Evolutionary conservation across 768 basidiomycete species (phyloP).

Genomic region (Stropharia rugosoannulata): DNA sequence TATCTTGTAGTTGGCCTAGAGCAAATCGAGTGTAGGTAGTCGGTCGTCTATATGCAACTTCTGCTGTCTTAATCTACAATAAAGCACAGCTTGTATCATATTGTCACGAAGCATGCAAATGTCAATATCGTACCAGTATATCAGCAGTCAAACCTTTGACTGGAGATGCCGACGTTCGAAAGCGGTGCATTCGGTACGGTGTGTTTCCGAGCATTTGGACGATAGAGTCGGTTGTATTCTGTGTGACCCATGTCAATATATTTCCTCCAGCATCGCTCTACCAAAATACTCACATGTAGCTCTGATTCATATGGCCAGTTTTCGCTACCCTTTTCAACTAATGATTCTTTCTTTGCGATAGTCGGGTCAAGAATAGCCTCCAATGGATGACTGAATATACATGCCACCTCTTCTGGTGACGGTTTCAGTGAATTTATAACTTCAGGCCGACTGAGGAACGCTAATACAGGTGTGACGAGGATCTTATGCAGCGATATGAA

Average conservation of each 20-base stretch:
- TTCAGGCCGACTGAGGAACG: conserved; percentile 55
- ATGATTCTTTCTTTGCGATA: conserved; percentile 36
- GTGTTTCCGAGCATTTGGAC: conserved; percentile 47
- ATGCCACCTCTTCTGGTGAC: conserved; percentile 67
- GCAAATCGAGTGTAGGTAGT: conserved; percentile 61
- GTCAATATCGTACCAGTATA: conserved; percentile 57
- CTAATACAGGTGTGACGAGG: conserved; percentile 79
- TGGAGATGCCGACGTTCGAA: conserved; percentile 74
- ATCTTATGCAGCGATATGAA: conserved; percentile 66
- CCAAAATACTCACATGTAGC: conserved; percentile 54
- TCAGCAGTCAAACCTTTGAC: conserved; percentile 85
- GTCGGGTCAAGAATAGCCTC: conserved; percentile 67
- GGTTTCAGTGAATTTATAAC: conserved; percentile 55
- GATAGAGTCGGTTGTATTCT: conserved; percentile 59
- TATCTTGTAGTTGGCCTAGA: conserved; percentile 39
- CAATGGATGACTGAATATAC: conserved; percentile 80
- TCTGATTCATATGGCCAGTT: conserved; percentile 82
- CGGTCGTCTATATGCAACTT: conserved; percentile 55
- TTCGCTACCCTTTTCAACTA: conserved; percentile 61
- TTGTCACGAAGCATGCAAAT: background rate
- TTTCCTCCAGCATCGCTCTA: background rate
- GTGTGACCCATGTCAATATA: background rate
- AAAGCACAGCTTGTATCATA: background rate
- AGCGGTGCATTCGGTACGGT: conserved; percentile 80
- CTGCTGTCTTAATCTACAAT: conserved; percentile 60